Evolutionary conservation across 176 grass and related monocot genomes (phyloP), one percentile per base, ranked within the genome.

Genomic region (Dactylis glomerata): DNA sequence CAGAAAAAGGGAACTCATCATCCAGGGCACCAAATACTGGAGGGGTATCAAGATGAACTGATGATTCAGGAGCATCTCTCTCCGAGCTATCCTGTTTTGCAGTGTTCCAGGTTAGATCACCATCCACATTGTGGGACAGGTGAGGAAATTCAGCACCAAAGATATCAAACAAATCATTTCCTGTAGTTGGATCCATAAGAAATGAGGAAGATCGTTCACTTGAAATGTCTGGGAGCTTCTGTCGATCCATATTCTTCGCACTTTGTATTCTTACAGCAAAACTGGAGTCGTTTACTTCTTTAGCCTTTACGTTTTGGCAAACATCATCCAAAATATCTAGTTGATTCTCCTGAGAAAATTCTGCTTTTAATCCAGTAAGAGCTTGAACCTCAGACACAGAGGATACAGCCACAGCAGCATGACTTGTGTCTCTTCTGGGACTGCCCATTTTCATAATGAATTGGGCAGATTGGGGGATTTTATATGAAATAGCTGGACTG

Each of bases 161-260:
- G n/a, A 92, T 86, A 79, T 81, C 85, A 82, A 92, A 92, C 50
- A 95, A 80, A 88, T 92, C 88, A 88, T 76, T 90, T 86, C 84
- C 88, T 69, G 65, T 54, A 84, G 71, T 24, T 84, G 79, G 83
- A 46, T 90, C 82, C 82, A 83, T 46, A 73, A 84, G 73, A 28
- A 83, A 64, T 0, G 64, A 69, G 10, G 69, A 76, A 62, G 88
- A 10, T 78, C 36, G 45, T 68, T 79, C 81, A 30, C 38, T 81
- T 41, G 37, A 80, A 56, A 85, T 73, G 32, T 69, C 76, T 20
- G 73, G 27, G 24, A 75, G 63, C 44, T 88, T 90, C 57, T 62
- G 79, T 13, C 36, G 66, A 68, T 90, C 84, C 37, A 82, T 64
- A 83, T 86, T 82, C 72, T 83, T 89, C 36, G 75, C 32, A 78